phyloP scores from a whole-genome alignment of 331 rosid genomes.

The Ulmus americana region DNA sequence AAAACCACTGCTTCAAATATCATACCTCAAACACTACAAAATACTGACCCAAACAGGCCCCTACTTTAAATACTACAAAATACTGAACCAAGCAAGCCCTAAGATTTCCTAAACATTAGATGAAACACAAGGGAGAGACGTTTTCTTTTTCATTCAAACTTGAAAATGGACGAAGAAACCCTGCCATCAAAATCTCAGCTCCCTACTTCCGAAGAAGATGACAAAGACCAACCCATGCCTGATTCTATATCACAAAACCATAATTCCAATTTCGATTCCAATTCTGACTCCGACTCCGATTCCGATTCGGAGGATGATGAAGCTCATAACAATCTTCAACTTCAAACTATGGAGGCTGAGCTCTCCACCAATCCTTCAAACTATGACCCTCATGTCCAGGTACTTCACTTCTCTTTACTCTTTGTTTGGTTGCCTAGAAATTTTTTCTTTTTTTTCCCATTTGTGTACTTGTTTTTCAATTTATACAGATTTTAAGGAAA shows the following conservation, averaged over 20 bases:
- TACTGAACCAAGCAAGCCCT: too few relatives aligned
- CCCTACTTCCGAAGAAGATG: background rate
- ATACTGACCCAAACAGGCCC: too few relatives aligned
- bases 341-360: conserved; percentile 49
- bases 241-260: conserved; percentile 29
- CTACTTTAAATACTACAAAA: too few relatives aligned
- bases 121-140: too few relatives aligned
- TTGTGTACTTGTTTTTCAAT: conserved; percentile 30
- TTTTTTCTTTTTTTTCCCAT: background rate
- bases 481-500: conserved; percentile 57
- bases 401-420: background rate
- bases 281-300: too few relatives aligned
- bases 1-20: too few relatives aligned
- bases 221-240: conserved; percentile 32
- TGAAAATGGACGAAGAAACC: conserved; percentile 43
- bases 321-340: conserved; percentile 50
- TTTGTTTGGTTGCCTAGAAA: conserved; percentile 2
- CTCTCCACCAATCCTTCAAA: conserved; percentile 45
- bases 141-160: background rate
- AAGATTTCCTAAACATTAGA: too few relatives aligned
- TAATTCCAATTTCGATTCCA: conserved; percentile 31
- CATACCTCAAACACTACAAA: too few relatives aligned
- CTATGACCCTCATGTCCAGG: conserved; percentile 47
- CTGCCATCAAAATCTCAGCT: conserved; percentile 21
- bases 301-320: conserved; percentile 56